Base-by-base conservation (phyloP, 352 stramenopile genomes). In the Aphanomyces invadans region DNA sequence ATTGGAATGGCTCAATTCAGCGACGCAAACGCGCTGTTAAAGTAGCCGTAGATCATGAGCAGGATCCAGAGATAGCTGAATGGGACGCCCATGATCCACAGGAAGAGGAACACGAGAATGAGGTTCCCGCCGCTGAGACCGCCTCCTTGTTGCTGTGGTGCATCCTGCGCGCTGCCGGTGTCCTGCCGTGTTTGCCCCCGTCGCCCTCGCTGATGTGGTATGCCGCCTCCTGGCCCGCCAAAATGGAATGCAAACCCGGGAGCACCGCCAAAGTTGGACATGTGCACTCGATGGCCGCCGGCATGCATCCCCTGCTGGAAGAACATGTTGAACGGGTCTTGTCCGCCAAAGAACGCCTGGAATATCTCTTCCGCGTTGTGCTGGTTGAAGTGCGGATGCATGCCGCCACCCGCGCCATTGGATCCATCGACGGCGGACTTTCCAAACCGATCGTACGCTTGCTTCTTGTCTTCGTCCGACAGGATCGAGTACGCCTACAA, bases 361-460 rank as follows among this genome's bases (percentile, higher is more conserved):
- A 92, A 92, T 46, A 92, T 88, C 64, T 92, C 83, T 54, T 92
- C 83, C 0, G 83, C 83, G 48, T 92, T 80, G 36, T 89, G 80
- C 5, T 77, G 79, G 57, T 89, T 80, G 70, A 90, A 90, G 25
- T 71, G 68, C 38, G 79, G 73, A 71, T 78, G 76, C 55, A 73
- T 74, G 4, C 75, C 65, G 19, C 74, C 71, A 0, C 71, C 73
- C 25, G 70, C 73, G 44, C 69, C 71, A 7, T 66, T 74, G 12
- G 71, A 70, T 23, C 78, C 77, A 32, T 75, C 76, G 36, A 92
- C 70, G 9, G 70, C 83, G 33, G 73, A 80, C 76, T 96, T 92
- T 29, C 90, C 90, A 69, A 95, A 97, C 62, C 91, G 84, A 62
- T 97, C 91, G 70, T 97, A 97, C 32, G 90, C 80, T 54, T 89